Conservation (phyloP, 1,284 basidiomycete species). For the Fomitopsis betulina region DNA sequence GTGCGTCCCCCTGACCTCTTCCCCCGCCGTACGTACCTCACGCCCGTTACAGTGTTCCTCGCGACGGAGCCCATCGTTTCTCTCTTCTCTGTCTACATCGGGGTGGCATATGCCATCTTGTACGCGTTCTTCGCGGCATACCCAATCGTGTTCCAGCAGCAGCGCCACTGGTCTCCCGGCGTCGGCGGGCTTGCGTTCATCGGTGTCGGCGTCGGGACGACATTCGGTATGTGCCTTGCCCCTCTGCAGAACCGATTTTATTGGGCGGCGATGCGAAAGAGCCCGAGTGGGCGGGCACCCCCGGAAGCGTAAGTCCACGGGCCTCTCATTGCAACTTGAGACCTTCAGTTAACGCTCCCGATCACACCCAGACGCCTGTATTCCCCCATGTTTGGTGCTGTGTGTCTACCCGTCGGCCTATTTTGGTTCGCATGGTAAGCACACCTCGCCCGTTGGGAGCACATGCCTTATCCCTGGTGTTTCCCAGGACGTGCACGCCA, state of each 20-base stretch:
- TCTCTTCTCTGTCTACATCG: slow-evolving; percentile 61
- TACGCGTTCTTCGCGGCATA: slow-evolving; percentile 57
- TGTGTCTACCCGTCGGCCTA: slow-evolving; percentile 53
- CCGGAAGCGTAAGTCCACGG: slow-evolving; percentile 50
- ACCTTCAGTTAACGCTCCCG: slow-evolving; percentile 4
- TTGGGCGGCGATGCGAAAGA: slow-evolving; percentile 44
- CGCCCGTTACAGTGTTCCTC: slow-evolving; percentile 45
- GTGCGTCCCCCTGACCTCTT: slow-evolving; percentile 27
- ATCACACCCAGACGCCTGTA: slow-evolving; percentile 50
- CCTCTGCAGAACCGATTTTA: slow-evolving; percentile 57
- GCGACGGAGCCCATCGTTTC: slow-evolving; percentile 67
- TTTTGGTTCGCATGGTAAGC: slow-evolving; percentile 56
- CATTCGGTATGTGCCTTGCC: slow-evolving; percentile 47
- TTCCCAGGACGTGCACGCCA: slow-evolving; percentile 48
- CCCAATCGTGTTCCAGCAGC: slow-evolving; percentile 60
- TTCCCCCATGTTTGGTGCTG: slow-evolving; percentile 49
- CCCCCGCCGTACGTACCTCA: neutral
- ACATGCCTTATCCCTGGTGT: neutral
- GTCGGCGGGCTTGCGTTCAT: slow-evolving; percentile 61
- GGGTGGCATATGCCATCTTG: slow-evolving; percentile 59
- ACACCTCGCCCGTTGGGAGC: neutral
- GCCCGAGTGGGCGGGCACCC: slow-evolving; percentile 45
- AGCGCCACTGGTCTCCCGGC: slow-evolving; percentile 56
- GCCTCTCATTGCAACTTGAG: neutral
- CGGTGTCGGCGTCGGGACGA: slow-evolving; percentile 58